Evolutionary conservation across 148 eudicot genomes (phyloP).

Genomic region (Suaeda aralocaspica): DNA sequence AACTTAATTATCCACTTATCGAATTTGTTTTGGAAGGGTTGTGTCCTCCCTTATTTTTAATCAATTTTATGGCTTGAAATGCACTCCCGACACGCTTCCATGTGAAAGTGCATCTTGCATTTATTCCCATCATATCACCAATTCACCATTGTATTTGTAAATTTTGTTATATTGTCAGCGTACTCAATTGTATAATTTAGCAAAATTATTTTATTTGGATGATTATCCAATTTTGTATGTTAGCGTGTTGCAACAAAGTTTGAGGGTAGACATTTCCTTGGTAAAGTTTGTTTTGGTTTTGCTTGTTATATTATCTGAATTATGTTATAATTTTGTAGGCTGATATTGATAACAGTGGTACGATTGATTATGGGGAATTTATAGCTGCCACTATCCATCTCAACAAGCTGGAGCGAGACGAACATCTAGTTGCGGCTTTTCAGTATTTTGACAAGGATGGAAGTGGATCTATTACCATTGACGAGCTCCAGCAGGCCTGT

Average conservation of each 20-base stretch:
- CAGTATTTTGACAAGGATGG: slow-evolving; percentile 92
- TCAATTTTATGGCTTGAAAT: not conserved
- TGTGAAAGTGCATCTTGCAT: not conserved
- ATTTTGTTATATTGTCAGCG: not conserved
- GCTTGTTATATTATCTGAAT: slow-evolving; percentile 16
- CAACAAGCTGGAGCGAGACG: slow-evolving; percentile 90
- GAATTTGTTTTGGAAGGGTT: not conserved
- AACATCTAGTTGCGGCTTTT: slow-evolving; percentile 88
- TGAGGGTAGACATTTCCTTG: not conserved
- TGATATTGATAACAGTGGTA: slow-evolving; percentile 91
- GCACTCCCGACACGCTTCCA: not conserved
- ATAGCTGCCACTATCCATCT: slow-evolving; percentile 90
- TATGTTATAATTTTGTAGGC: slow-evolving; percentile 50
- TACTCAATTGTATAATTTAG: not conserved
- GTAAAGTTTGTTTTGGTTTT: not conserved
- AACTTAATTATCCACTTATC: too few relatives aligned
- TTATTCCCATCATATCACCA: not conserved
- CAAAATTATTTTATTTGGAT: not conserved
- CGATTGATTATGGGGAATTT: slow-evolving; percentile 93
- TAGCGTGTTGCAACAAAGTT: not conserved
- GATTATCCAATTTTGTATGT: not conserved
- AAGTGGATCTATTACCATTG: slow-evolving; percentile 91
- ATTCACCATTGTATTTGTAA: not conserved
- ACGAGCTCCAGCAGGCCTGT: slow-evolving; percentile 92
- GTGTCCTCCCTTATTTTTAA: too few relatives aligned